These are phyloP conservation scores for Oldenlandia corymbosa DNA, from an alignment of 257 asterid genomes.

Conservation along the genomic window DNA sequence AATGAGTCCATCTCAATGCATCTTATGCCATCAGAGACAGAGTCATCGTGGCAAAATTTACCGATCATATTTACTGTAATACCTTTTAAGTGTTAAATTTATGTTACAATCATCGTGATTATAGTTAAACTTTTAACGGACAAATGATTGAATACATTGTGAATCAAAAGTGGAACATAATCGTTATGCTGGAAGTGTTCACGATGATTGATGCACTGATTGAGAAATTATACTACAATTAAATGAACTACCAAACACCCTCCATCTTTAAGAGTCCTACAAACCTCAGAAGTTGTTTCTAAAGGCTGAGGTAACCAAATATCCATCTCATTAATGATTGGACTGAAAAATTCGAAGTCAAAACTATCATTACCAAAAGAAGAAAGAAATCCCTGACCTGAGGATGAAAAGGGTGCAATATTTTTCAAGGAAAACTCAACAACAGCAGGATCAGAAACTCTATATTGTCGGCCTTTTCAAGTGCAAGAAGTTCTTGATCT, in stretches of 20 bases:
- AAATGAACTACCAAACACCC: conserved; percentile 14
- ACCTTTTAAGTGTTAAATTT: no score
- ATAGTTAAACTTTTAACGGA: no score
- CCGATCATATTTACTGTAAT: no score
- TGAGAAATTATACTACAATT: no score
- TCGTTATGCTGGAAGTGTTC: no score
- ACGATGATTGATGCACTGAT: no score
- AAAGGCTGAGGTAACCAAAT: neutral
- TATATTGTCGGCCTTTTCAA: conserved; percentile 13
- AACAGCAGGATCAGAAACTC: conserved; percentile 4
- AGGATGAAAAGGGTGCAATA: neutral
- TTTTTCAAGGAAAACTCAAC: neutral
- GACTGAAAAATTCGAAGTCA: conserved; percentile 15
- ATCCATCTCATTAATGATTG: neutral
- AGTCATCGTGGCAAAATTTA: no score
- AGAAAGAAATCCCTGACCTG: neutral
- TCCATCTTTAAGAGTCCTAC: conserved; percentile 11
- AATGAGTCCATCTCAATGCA: no score
- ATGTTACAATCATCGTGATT: no score
- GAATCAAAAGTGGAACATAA: no score
- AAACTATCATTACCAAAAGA: neutral
- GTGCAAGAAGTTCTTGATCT: conserved; percentile 4
- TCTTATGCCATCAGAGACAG: no score
- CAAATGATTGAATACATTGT: no score
- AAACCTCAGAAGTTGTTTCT: conserved; percentile 7